Percentiles rank a stretch among this genome's conserved stretches.
Evolutionary conservation across 2,329 filamentous ascomycete species (phyloP).

Genomic region (Dactylonectria estremocensis): DNA sequence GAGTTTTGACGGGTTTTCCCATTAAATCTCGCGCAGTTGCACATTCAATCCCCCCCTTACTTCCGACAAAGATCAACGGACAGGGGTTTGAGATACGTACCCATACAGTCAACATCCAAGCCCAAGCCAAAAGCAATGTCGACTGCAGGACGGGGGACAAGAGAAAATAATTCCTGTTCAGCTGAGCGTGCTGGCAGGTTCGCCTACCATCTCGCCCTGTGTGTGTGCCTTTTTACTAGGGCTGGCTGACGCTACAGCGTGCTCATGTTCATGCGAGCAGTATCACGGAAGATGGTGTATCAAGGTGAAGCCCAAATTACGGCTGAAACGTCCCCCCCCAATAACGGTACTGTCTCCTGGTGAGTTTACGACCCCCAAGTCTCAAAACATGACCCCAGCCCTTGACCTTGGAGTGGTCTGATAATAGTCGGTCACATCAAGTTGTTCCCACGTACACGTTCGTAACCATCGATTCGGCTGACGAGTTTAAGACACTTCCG

Average conservation of each 20-base stretch:
- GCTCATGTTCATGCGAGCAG: slow-evolving; percentile 9
- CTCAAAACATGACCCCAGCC: neutral
- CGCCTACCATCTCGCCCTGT: slow-evolving; percentile 3
- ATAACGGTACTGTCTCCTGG: neutral
- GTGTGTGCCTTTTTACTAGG: slow-evolving; percentile 1
- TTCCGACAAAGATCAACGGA: neutral
- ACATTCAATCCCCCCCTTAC: slow-evolving; percentile 12
- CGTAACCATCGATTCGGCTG: neutral
- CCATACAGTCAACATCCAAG: slow-evolving; percentile 15
- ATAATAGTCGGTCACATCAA: neutral
- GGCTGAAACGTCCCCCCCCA: slow-evolving; percentile 13
- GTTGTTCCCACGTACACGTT: neutral
- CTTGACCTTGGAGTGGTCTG: neutral
- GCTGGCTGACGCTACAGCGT: slow-evolving; percentile 6
- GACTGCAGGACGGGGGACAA: slow-evolving; percentile 31
- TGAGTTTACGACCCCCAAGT: slow-evolving; percentile 9
- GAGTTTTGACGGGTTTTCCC: neutral
- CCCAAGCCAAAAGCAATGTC: slow-evolving; percentile 37
- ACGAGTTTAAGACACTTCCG: neutral
- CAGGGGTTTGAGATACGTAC: slow-evolving; percentile 9
- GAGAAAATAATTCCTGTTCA: slow-evolving; percentile 6
- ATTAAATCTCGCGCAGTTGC: neutral
- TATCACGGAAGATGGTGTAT: neutral
- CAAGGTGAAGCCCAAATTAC: slow-evolving; percentile 2
- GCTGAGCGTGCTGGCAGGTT: slow-evolving; percentile 1